These are phyloP conservation scores for Pseudogymnoascus sp. DNA, from an alignment of 2,329 filamentous ascomycete genomes.

Conservation along the genomic window DNA sequence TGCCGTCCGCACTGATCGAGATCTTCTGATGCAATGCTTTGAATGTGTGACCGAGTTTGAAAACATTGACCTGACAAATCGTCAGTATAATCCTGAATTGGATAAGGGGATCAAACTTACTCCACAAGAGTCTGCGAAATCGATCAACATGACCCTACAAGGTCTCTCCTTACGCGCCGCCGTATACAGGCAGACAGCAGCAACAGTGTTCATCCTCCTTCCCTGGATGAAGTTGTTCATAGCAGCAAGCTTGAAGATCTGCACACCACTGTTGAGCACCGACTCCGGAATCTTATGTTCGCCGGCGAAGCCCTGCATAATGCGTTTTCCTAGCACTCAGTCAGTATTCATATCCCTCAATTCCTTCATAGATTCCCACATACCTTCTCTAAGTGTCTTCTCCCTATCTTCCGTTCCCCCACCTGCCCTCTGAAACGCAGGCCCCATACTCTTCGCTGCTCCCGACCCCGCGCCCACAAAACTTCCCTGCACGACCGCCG, in stretches of 20 bases:
- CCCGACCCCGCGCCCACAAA: conserved; percentile 82
- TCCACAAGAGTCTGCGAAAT: conserved; percentile 77
- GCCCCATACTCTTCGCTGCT: conserved; percentile 43
- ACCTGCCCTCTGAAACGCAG: conserved; percentile 53
- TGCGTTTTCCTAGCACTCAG: conserved; percentile 30
- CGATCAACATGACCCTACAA: conserved; percentile 88
- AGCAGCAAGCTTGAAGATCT: conserved; percentile 70
- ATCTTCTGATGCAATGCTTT: conserved; percentile 70
- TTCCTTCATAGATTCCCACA: conserved; percentile 24
- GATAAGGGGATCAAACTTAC: conserved; percentile 26
- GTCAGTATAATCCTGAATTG: conserved; percentile 20
- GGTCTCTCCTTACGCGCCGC: conserved; percentile 72
- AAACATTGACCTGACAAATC: conserved; percentile 68
- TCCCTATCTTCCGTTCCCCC: conserved; percentile 52
- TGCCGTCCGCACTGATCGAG: conserved; percentile 58
- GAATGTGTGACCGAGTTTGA: conserved; percentile 83
- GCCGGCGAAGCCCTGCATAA: conserved; percentile 56
- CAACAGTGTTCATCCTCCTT: conserved; percentile 75
- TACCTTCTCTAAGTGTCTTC: conserved; percentile 48
- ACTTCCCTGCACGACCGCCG: conserved; percentile 83
- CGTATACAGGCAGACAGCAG: conserved; percentile 85
- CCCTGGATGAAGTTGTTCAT: conserved; percentile 77
- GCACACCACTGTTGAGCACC: conserved; percentile 57
- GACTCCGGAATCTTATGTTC: conserved; percentile 55
- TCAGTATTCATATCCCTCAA: conserved; percentile 31